A percentile compares a stretch with the other conserved stretches of the same genome.
phyloP scores from a whole-genome alignment of 345 rosid species.

The Populus simonii region DNA sequence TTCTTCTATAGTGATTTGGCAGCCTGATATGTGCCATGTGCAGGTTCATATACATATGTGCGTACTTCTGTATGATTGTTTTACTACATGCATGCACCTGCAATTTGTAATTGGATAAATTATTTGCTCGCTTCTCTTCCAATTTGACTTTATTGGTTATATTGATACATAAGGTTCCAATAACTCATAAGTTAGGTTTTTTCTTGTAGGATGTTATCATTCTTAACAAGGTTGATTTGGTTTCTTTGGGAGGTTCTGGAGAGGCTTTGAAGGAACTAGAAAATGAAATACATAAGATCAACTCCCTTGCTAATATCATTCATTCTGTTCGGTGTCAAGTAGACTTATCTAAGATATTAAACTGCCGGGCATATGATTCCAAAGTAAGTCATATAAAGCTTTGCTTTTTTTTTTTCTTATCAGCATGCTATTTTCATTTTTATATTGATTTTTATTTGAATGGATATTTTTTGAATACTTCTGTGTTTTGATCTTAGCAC shows the following conservation, averaged over 20 bases:
- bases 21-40: no score
- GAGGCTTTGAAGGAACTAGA: conserved; percentile 61
- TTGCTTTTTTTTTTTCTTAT: neutral
- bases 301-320: conserved; percentile 71
- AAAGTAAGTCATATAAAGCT: conserved; percentile 46
- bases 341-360: conserved; percentile 65
- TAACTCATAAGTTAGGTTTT: conserved; percentile 19
- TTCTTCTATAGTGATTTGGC: no score
- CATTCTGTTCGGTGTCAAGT: conserved; percentile 73
- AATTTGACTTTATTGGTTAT: neutral
- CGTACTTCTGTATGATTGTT: neutral
- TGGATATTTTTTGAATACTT: conserved; percentile 10
- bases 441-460: conserved; percentile 12
- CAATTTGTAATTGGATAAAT: neutral
- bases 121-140: neutral
- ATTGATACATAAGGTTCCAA: neutral
- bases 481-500: conserved; percentile 40
- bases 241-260: conserved; percentile 46
- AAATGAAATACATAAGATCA: conserved; percentile 69
- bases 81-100: neutral
- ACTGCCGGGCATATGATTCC: conserved; percentile 79
- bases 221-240: conserved; percentile 93
- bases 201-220: conserved; percentile 73
- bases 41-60: neutral
- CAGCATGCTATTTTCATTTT: neutral